Evolutionary conservation across 768 basidiomycete genomes (phyloP), one percentile per base, ranked within the genome.

Genomic region (Gymnopilus dilepis): DNA sequence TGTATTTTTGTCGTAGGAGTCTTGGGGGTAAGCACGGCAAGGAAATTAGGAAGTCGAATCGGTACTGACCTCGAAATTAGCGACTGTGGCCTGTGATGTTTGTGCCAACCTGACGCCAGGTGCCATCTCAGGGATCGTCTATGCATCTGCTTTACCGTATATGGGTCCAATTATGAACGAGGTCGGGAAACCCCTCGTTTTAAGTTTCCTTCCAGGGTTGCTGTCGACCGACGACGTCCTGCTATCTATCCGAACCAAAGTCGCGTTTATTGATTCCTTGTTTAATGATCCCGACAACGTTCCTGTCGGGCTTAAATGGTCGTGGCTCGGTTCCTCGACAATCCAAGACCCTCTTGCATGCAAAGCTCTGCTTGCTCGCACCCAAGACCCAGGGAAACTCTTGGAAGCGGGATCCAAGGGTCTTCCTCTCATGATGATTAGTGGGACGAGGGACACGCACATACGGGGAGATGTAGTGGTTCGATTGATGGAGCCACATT

Each of bases 91-190:
- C 4, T 67, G 71, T 7, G 75, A 76, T 54, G 68, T 76, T 8
- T 68, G 67, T 12, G 61, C 68, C 13, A 65, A 74, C 54, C 67
- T 74, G 24, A 63, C 61, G 13, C 65, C 70, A 19, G 61, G 67
- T 1, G 67, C 72, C 3, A 68, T 76, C 50, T 70, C 74, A 2
- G 75, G 70, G 17, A 66, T 73, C 12, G 65, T 76, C 17, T 72
- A 67, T 45, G 65, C 72, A 1, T 56, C 69, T 24, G 74, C 69
- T 1, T 58, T 73, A n/a, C 74, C 75, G 0, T 67, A 64, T 45
- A 61, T 71, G 21, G 70, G 69, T 28, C 61, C 67, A 21, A 53
- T 69, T 9, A 57, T 72, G 48, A 54, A 64, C 11, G 59, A 62
- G 11, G 65, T 76, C 33, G 69, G 69, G 4, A 69, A 66, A 1